A percentile compares a stretch with the other conserved stretches of the same genome.
Evolutionary conservation across 805 yeast species (phyloP).

Genomic region (Yamadazyma insecticola): DNA sequence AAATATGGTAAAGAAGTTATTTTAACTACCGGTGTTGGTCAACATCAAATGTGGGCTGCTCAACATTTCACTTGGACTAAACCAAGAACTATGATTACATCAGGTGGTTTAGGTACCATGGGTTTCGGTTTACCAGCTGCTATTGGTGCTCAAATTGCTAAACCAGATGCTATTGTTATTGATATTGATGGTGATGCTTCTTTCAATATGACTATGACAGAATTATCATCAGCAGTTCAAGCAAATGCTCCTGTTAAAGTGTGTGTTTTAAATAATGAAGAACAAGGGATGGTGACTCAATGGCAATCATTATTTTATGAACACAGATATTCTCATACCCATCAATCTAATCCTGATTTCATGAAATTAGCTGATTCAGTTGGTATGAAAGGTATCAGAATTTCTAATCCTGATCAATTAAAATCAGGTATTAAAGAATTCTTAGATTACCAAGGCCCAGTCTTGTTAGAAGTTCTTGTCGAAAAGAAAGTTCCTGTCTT

Average conservation of each 20-base stretch:
- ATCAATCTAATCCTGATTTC: conserved; percentile 92
- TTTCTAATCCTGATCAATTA: conserved; percentile 62
- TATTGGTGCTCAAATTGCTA: conserved; percentile 96
- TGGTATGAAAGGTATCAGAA: conserved; percentile 82
- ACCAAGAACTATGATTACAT: conserved; percentile 93
- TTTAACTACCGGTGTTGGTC: conserved; percentile 98
- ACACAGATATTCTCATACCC: conserved; percentile 97
- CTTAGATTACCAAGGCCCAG: conserved; percentile 76
- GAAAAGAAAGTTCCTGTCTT: conserved; percentile 94
- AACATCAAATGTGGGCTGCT: conserved; percentile 99
- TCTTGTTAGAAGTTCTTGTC: conserved; percentile 82
- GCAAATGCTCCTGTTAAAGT: conserved; percentile 88
- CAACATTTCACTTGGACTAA: conserved; percentile 92
- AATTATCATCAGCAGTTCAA: conserved; percentile 91
- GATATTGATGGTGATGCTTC: conserved; percentile 99
- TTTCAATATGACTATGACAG: conserved; percentile 96
- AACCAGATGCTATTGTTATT: conserved; percentile 90
- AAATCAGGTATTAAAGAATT: conserved; percentile 50
- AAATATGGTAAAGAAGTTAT: conserved; percentile 68
- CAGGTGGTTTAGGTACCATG: conserved; percentile 99
- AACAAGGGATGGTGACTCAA: conserved; percentile 99
- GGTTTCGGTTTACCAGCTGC: conserved; percentile 98
- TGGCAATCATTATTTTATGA: conserved; percentile 98
- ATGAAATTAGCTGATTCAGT: conserved; percentile 90
- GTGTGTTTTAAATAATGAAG: conserved; percentile 90